Conservation (phyloP, 2,329 filamentous ascomycete species). For the Byssothecium circinans region DNA sequence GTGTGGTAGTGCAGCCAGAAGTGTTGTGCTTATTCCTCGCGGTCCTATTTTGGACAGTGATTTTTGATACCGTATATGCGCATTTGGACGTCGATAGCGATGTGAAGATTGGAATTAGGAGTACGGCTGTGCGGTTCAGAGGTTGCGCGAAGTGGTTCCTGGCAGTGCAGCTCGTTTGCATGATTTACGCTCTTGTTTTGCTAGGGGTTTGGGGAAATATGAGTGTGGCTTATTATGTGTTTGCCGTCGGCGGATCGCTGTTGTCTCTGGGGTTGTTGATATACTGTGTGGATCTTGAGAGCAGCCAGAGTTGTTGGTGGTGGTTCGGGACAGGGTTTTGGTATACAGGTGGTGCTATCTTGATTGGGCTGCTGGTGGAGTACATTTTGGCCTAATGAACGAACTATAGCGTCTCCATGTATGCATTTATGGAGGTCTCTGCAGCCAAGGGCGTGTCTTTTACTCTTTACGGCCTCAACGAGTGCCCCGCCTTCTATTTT, state of each 20-base stretch:
- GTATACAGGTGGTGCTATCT: conserved; percentile 1
- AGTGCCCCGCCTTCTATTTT: no score
- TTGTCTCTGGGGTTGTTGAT: not conserved
- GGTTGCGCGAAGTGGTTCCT: not conserved
- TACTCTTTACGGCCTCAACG: no score
- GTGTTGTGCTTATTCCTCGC: conserved; percentile 1
- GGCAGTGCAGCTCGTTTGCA: not conserved
- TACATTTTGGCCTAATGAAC: no score
- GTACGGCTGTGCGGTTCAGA: conserved; percentile 7
- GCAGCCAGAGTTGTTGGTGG: not conserved
- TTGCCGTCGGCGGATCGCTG: not conserved
- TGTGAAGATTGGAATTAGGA: conserved; percentile 32
- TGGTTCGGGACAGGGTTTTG: conserved; percentile 17
- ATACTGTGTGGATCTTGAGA: not conserved
- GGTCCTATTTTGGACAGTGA: conserved; percentile 28
- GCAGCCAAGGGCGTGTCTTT: no score
- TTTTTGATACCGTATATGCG: conserved; percentile 38
- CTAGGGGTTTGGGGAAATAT: not conserved
- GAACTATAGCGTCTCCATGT: no score
- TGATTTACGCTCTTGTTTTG: not conserved
- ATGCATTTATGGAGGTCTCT: no score
- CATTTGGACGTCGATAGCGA: conserved; percentile 27
- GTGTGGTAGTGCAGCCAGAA: not conserved
- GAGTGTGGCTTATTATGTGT: not conserved
- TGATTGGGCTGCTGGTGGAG: conserved; percentile 1